Evolutionary conservation across 202 grass and related monocot species (phyloP).

Genomic region (Brachypodium distachyon): DNA sequence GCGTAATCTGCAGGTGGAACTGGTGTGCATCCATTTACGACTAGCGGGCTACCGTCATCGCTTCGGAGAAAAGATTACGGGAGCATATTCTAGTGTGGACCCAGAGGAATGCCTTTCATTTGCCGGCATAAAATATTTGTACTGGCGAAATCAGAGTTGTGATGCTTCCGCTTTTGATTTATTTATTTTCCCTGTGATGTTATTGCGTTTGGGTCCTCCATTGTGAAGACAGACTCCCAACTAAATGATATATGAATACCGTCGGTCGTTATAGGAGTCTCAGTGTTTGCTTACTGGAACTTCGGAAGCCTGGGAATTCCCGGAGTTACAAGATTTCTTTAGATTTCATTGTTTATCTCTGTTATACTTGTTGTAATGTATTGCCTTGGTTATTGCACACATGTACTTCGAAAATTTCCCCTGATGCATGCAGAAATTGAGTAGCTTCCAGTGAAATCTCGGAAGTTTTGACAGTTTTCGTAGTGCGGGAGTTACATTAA

Average conservation of each 20-base stretch:
- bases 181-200: constrained; percentile 10
- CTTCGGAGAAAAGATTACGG: constrained; percentile 55
- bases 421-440: not conserved
- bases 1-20: constrained; percentile 33
- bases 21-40: constrained; percentile 31
- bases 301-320: not conserved
- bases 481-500: no score
- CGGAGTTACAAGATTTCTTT: not conserved
- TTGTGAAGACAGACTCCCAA: not conserved
- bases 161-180: constrained; percentile 25
- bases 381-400: not conserved
- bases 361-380: not conserved
- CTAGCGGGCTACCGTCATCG: constrained; percentile 33
- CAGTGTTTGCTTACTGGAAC: not conserved
- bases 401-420: not conserved
- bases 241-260: constrained; percentile 21
- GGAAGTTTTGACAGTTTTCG: no score
- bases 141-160: constrained; percentile 12
- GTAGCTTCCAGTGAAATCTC: not conserved
- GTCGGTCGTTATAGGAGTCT: constrained; percentile 16
- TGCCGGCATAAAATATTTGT: constrained; percentile 32
- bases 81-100: constrained; percentile 33
- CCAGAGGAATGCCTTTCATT: constrained; percentile 34
- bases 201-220: not conserved
- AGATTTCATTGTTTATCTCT: not conserved